Evolutionary conservation across 2,329 filamentous ascomycete species (phyloP), one percentile per base, ranked within the genome.

Genomic region (Chrysosporium keratinophilum): DNA sequence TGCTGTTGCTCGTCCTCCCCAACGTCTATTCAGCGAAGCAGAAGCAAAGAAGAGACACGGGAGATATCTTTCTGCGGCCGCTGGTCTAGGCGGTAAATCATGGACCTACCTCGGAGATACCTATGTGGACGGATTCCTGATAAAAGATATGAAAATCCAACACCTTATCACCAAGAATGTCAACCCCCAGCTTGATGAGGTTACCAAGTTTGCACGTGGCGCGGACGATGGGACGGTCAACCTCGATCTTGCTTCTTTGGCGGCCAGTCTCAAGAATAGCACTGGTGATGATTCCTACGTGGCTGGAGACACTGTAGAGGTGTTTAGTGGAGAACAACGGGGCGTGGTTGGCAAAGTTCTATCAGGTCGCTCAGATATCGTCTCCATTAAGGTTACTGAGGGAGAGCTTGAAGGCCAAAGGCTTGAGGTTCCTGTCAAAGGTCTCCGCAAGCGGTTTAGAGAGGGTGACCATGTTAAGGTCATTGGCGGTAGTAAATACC

Each of bases 401-500:
- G 93, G 93, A 45, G 84, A 87, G 40, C 76, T 97, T 28, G 76
- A 75, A 50, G 91, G 90, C 9, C 87, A 95, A 67, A 83, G 79
- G 4, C 93, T 98, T 44, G 91, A 97, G 67, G 90, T 95, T 10
- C 93, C 93, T 1, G 85, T 89, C 58, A 94, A 93, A 71, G 87
- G 88, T 43, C 77, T 98, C 23, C 87, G 93, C 55, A 98, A 98
- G 72, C 81, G 88, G 31, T 98, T 98, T 78, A 83, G 80, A 60
- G 80, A 90, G 58, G 93, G 93, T 76, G 93, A 98, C 64, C 93
- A 98, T 66, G 93, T 98, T 74, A 97, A 97, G 74, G 93, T 98
- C 61, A 95, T 96, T 66, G 91, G 93, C 53, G 91, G 90, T 39
- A 95, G 90, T 73, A 86, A 88, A 62, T 97, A 90, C 69, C 83